Evolutionary conservation across 192 early-diverging fungal genomes (phyloP), one percentile per base, ranked within the genome.

Genomic region (Podila clonocystis): DNA sequence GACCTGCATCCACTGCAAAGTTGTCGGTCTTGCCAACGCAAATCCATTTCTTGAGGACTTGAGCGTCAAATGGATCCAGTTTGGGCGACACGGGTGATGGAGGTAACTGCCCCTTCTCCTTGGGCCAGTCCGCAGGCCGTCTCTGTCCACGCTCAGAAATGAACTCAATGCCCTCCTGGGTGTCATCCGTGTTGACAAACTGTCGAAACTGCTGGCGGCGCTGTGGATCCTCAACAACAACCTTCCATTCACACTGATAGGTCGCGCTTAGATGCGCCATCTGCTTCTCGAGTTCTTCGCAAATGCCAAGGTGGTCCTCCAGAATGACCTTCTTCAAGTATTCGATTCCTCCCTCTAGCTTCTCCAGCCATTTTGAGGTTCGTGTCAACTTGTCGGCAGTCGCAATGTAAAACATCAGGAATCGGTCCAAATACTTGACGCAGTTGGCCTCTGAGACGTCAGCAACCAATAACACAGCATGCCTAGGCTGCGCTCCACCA

Each of bases 291-390:
- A 93, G 70, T 48, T 93, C 91, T 62, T 78, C 74, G 50, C 82
- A 85, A 49, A 93, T 93, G 9, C 91, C 91, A 31, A 93, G 86
- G 17, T 83, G 50, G 57, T 93, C 92, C 50, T 93, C 88, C 19
- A 93, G 61, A 30, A 93, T 73, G 15, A 93, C 91, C 61, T 76
- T 79, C 55, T 85, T 78, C 38, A 93, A 65, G 64, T 90, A 89
- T 31, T 90, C 91, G 26, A 92, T 92, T 50, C 91, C 91, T 11
- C 91, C 91, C 31, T 86, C 83, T 29, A 92, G 60, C 58, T 93
- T 93, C 67, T 92, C 91, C 41, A 92, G 70, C 91, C 91, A 92
- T 12, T 92, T 70, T 1, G 91, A 92, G 11, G 91, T 92, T 17
- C 91, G 85, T 67, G 77, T 84, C 29, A 92, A 68, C 67, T 74